These are phyloP conservation scores for Ascodesmis nigricans DNA, from an alignment of 495 filamentous ascomycete genomes.

Conservation along the genomic window DNA sequence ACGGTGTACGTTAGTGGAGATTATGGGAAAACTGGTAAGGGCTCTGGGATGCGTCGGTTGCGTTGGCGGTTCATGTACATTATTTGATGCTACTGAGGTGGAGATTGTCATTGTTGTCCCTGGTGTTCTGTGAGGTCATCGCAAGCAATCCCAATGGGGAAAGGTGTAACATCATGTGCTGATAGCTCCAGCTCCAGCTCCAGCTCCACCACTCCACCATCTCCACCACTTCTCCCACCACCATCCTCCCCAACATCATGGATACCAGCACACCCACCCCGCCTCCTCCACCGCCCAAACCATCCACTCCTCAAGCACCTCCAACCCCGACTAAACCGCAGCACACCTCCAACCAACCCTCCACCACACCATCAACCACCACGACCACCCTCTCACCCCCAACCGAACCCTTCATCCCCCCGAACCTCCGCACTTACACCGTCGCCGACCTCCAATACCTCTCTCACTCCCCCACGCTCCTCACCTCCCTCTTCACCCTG, in stretches of 20 bases:
- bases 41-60: not conserved
- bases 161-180: too few relatives aligned
- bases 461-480: slow-evolving; percentile 34
- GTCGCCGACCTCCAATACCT: slow-evolving; percentile 40
- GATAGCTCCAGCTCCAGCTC: too few relatives aligned
- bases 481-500: slow-evolving; percentile 44
- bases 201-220: not conserved
- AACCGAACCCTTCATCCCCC: not conserved
- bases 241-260: not conserved
- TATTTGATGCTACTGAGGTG: not conserved
- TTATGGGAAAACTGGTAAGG: not conserved
- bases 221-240: not conserved
- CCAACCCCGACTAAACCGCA: not conserved
- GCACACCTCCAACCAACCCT: slow-evolving; percentile 45
- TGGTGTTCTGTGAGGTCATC: too few relatives aligned
- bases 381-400: not conserved
- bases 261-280: not conserved
- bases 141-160: too few relatives aligned
- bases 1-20: not conserved
- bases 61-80: not conserved
- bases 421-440: slow-evolving; percentile 4
- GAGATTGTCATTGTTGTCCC: not conserved
- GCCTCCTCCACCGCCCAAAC: not conserved
- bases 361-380: slow-evolving; percentile 68
- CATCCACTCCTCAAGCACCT: not conserved